Evolutionary conservation across 257 asterid species (phyloP).

Genomic region (Nicotiana paniculata): DNA sequence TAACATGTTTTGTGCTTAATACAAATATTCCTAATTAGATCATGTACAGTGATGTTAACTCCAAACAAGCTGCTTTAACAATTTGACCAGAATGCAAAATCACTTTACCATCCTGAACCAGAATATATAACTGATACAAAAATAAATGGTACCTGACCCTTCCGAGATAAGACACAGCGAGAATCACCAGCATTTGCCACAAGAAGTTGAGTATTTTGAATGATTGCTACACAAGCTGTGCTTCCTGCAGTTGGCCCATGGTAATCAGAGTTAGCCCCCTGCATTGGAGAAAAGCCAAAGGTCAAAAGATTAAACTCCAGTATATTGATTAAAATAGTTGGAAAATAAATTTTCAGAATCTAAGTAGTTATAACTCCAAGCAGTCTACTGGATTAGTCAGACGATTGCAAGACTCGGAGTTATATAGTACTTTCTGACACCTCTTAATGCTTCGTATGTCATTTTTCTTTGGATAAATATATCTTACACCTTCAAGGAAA

Average conservation of each 20-base stretch:
- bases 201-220: constrained; percentile 45
- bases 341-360: not conserved
- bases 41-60: not conserved
- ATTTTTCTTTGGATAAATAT: not conserved
- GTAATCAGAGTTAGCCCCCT: constrained; percentile 51
- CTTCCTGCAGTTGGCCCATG: constrained; percentile 79
- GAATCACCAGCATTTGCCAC: constrained; percentile 99
- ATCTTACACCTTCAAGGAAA: not conserved
- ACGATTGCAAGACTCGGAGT: not conserved
- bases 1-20: constrained; percentile 6
- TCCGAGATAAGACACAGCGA: constrained; percentile 76
- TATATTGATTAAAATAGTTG: not conserved
- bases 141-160: constrained; percentile 55
- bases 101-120: not conserved
- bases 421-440: not conserved
- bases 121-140: not conserved
- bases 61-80: not conserved
- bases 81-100: not conserved
- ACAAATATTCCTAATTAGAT: not conserved
- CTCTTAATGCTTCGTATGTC: not conserved
- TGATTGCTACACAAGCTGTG: constrained; percentile 84
- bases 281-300: constrained; percentile 13
- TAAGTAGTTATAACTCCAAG: not conserved
- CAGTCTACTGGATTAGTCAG: not conserved
- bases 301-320: not conserved